Base-by-base conservation (phyloP, 2,329 filamentous ascomycete genomes). In the Colletotrichum graminicola region DNA sequence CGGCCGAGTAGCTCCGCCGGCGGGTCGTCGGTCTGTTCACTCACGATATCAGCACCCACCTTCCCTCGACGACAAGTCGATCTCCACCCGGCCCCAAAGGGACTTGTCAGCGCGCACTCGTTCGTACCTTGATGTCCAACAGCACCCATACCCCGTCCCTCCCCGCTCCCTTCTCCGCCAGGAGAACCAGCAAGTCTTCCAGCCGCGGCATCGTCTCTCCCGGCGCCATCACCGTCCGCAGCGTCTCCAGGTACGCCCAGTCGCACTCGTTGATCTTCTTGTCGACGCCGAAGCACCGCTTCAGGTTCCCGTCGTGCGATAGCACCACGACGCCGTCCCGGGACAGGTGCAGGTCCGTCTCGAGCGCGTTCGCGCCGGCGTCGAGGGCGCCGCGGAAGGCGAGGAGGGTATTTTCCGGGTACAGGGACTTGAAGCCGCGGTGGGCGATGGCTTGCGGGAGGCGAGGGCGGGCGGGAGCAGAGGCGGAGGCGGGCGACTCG, bases 341-440 rank as follows among this genome's bases (percentile, higher is more conserved):
- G 18, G 93, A 91, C 43, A 98, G 82, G 79, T 97, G 95, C 11
- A 98, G 81, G 77, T 98, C 95, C 23, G 94, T 97, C 83, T 98
- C 95, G 36, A 98, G 84, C 0, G 92, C 95, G 76, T 97, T 89
- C 0, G 93, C 90, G 26, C 94, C 94, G 23, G 90, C 90, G 41
- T 89, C 84, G 2, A 95, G 87, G 1, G 94, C 95, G 36, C 87
- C 91, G 68, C 84, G 84, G 82, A 97, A 97, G 10, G 93, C 92
- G 21, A 85, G 87, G 87, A 98, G 90, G 1, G 93, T 92, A 82
- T 98, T 98, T 81, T 98, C 95, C 0, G 95, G 94, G 75, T 87
- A 93, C 62, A 86, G 86, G 0, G 91, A 90, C 79, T 93, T 95
- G 85, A 91, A 94, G 55, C 93, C 93, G 68, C 93, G 87, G 82